Base-by-base conservation (phyloP, 2,329 filamentous ascomycete genomes). In the Ophidiomyces ophidiicola region DNA sequence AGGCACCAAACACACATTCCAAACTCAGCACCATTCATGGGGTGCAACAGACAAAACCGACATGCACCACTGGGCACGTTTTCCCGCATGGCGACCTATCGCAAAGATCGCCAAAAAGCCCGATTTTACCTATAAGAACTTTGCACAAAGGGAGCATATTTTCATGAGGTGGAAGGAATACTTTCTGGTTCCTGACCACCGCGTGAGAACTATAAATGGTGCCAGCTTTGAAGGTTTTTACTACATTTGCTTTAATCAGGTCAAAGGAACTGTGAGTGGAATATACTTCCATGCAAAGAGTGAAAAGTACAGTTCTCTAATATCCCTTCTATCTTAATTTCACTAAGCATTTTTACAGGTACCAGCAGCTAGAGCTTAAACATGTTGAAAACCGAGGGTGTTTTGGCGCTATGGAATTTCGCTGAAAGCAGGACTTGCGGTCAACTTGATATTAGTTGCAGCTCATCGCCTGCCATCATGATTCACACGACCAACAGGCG, bases 131-230 rank as follows among this genome's bases (percentile, higher is more conserved):
- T 72, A 66, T 66, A 78, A 66, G 48, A 80, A 92, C 50, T 75
- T 80, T 50, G 74, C 76, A 33, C 82, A 92, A 55, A 72, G 78
- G 47, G 87, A 94, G 50, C 79, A 92, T 57, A 79, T 98, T 21
- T 98, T 94, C 55, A 98, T 98, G 90, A 78, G 90, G 44, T 98
- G 90, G 90, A 98, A 98, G 62, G 90, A 98, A 56, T 86, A 93
- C 53, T 98, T 98, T 53, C 68, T 98, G 0, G 90, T 98, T 0
- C 90, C 90, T 1, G 87, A 98, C 54, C 90, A 98, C 58, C 76
- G 83, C 11, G 86, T 96, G 14, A 75, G 80, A 45, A 92, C 83
- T 7, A 94, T 98, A 45, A 82, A 78, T 23, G 90, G 90, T 12
- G 90, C 90, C 5, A 96, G 88, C 55, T 98, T 96, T 44, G 90